These are phyloP conservation scores for Fusarium haematococcum DNA, from an alignment of 2,329 filamentous ascomycete species.

Conservation along the genomic window DNA sequence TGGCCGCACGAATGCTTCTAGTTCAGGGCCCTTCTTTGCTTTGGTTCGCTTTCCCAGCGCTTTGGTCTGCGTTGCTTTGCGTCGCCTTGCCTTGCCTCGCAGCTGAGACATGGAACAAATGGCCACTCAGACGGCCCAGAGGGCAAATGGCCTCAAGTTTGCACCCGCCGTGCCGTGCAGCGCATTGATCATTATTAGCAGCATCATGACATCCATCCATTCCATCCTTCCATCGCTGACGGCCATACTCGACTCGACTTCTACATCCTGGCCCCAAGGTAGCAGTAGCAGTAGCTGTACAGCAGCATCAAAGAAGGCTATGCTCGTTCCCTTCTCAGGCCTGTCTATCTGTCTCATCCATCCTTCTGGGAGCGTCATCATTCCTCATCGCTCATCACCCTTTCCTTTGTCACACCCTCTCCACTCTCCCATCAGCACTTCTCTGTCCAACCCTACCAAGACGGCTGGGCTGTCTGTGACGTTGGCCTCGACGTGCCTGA, in stretches of 20 bases:
- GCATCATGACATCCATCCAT: conserved; percentile 24
- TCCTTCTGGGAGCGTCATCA: conserved; percentile 3
- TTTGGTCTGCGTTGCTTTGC: conserved; percentile 24
- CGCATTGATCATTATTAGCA: conserved; percentile 15
- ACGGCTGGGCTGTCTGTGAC: not conserved
- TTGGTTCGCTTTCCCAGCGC: conserved; percentile 23
- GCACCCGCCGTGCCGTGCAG: not conserved
- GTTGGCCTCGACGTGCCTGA: conserved; percentile 11
- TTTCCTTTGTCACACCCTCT: not conserved
- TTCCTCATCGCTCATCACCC: not conserved
- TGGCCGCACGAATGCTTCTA: conserved; percentile 32
- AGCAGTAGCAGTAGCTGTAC: conserved; percentile 25
- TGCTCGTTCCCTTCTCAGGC: conserved; percentile 12
- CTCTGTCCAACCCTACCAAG: conserved; percentile 1
- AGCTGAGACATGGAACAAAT: conserved; percentile 34
- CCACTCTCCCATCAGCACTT: not conserved
- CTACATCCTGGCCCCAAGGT: conserved; percentile 12
- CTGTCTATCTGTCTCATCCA: not conserved
- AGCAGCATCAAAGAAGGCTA: conserved; percentile 17
- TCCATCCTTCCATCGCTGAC: conserved; percentile 6
- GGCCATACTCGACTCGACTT: conserved; percentile 7
- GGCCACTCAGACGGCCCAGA: conserved; percentile 17
- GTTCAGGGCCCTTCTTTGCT: conserved; percentile 9
- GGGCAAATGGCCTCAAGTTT: conserved; percentile 6
- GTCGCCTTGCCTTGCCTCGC: conserved; percentile 14